phyloP scores from a whole-genome alignment of 2,329 filamentous ascomycete genomes.

The Talaromyces sp. region DNA sequence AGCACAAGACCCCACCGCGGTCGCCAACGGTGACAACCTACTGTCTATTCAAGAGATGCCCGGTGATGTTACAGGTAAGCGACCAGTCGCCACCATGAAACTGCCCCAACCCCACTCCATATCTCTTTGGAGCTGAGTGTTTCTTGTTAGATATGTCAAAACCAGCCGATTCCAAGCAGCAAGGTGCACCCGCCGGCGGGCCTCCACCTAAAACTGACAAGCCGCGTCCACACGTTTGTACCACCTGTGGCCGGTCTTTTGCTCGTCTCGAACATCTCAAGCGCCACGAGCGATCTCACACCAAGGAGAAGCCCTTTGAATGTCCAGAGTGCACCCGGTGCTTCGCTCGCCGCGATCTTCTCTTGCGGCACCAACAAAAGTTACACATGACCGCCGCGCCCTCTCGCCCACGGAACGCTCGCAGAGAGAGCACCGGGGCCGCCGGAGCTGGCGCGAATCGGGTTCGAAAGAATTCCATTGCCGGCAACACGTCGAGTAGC shows the following conservation, averaged over 20 bases:
- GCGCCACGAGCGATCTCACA: conserved; percentile 95
- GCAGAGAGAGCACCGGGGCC: conserved; percentile 79
- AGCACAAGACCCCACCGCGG: conserved; percentile 29
- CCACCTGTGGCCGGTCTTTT: conserved; percentile 86
- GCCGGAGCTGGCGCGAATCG: conserved; percentile 63
- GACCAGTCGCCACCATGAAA: conserved; percentile 5
- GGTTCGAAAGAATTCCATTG: conserved; percentile 89
- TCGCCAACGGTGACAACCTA: conserved; percentile 33
- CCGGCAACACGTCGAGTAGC: conserved; percentile 44
- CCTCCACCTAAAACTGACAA: conserved; percentile 95
- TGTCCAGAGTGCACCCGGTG: conserved; percentile 91
- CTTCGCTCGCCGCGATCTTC: conserved; percentile 86
- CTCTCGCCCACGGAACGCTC: conserved; percentile 73
- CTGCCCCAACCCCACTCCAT: conserved; percentile 11
- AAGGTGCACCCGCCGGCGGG: conserved; percentile 40
- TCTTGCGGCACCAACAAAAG: conserved; percentile 96
- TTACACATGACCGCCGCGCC: conserved; percentile 89
- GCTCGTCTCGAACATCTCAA: conserved; percentile 94
- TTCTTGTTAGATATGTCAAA: conserved; percentile 20
- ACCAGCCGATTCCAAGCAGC: conserved; percentile 24
- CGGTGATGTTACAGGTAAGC: conserved; percentile 34
- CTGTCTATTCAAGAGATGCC: conserved; percentile 38
- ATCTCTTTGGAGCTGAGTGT: conserved; percentile 9
- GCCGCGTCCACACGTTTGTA: conserved; percentile 89
- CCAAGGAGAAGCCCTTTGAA: conserved; percentile 98